Conservation (phyloP, 176 grass and related monocot genomes). For the Tuctoria greenei region DNA sequence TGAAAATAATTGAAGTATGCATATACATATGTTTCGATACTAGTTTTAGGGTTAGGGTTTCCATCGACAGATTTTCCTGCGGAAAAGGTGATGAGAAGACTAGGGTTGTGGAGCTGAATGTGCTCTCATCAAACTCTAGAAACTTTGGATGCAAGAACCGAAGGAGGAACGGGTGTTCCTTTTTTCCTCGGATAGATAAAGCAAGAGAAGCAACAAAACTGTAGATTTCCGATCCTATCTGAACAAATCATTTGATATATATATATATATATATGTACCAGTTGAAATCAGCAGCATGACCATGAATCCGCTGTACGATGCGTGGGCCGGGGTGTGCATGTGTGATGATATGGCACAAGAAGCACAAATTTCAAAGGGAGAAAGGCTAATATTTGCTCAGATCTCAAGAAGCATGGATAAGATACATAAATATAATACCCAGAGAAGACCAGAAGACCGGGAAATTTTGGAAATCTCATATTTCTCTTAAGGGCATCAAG, state of each 20-base stretch:
- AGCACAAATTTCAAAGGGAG: constrained; percentile 45
- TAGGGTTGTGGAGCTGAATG: constrained; percentile 39
- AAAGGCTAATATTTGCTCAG: constrained; percentile 37
- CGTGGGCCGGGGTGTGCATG: constrained; percentile 38
- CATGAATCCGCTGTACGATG: constrained; percentile 36
- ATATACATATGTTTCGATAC: not conserved
- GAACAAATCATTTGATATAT: constrained; percentile 36
- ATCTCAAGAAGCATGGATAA: constrained; percentile 40
- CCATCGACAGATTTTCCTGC: constrained; percentile 33
- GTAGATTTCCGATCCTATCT: constrained; percentile 27
- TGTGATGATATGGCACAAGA: constrained; percentile 51
- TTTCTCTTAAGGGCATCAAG: constrained; percentile 34
- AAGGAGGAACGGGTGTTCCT: not conserved
- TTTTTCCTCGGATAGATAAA: constrained; percentile 30
- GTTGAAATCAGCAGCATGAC: constrained; percentile 16
- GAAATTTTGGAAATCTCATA: constrained; percentile 5
- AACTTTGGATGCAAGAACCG: constrained; percentile 33
- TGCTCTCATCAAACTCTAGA: constrained; percentile 30
- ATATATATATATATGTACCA: too few species aligned
- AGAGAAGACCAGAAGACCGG: constrained; percentile 19
- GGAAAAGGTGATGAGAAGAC: constrained; percentile 2
- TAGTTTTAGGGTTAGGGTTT: constrained; percentile 65
- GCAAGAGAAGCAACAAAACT: constrained; percentile 32
- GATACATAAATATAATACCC: constrained; percentile 28
- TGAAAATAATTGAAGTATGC: not conserved